A percentile compares a stretch with the other conserved stretches of the same genome.
Conservation (phyloP, 768 basidiomycete genomes). For the Agaricus blazei region DNA sequence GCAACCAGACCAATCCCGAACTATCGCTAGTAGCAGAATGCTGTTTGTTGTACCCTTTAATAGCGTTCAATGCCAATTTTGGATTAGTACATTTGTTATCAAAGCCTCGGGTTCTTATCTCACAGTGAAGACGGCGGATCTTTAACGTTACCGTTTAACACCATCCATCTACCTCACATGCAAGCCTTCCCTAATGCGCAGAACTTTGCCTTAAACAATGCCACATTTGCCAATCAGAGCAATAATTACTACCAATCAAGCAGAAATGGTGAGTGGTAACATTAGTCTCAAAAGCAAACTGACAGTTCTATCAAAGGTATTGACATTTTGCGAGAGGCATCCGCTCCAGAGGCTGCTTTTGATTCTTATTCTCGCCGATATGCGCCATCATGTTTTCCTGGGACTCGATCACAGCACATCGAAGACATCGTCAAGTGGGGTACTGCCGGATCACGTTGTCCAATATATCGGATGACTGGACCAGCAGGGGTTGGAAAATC, state of each 20-base stretch:
- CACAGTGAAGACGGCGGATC: too few relatives aligned
- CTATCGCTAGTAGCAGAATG: too few relatives aligned
- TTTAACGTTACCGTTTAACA: too few relatives aligned
- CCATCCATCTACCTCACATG: background rate
- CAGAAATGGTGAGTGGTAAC: too few relatives aligned
- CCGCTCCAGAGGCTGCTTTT: background rate
- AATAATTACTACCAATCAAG: background rate
- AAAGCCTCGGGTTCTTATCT: too few relatives aligned
- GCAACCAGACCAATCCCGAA: too few relatives aligned
- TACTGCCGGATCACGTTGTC: background rate
- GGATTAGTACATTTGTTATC: too few relatives aligned
- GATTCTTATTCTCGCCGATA: background rate
- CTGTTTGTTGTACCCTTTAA: too few relatives aligned
- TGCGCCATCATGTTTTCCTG: constrained; percentile 8
- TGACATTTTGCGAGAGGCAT: background rate
- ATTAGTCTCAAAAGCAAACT: background rate
- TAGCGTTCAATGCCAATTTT: too few relatives aligned
- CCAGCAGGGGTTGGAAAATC: constrained; percentile 1
- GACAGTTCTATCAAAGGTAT: background rate
- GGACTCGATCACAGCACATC: constrained; percentile 7
- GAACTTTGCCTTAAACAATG: background rate
- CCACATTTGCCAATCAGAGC: background rate
- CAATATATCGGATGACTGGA: background rate
- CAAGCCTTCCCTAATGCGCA: background rate
- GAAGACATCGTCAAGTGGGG: constrained; percentile 6